These are phyloP conservation scores for Cucumis sativus DNA, from an alignment of 306 rosid genomes.

Conservation along the genomic window Cucumber_9930_V3 NC_026656.2:3667501-3668000, in stretches of 20 bases:
- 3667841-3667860: no score
- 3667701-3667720: conserved; percentile 91
- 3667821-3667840: conserved; percentile 25
- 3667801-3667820: conserved; percentile 52
- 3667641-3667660: background rate
- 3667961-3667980: conserved; percentile 94
- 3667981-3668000: conserved; percentile 95
- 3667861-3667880: no score
- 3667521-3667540: conserved; percentile 35
- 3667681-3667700: conserved; percentile 38
- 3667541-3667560: background rate
- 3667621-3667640: background rate
- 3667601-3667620: background rate
- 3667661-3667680: conserved; percentile 39
- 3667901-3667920: background rate
- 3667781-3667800: conserved; percentile 45
- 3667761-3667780: conserved; percentile 40
- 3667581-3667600: background rate
- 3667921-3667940: conserved; percentile 36
- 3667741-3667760: conserved; percentile 49
- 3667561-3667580: background rate
- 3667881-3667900: no score
- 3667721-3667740: conserved; percentile 85
- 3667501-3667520: conserved; percentile 56
- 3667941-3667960: conserved; percentile 73